Conservation (phyloP, 176 grass and related monocot genomes). For the Musa itinerans region DNA sequence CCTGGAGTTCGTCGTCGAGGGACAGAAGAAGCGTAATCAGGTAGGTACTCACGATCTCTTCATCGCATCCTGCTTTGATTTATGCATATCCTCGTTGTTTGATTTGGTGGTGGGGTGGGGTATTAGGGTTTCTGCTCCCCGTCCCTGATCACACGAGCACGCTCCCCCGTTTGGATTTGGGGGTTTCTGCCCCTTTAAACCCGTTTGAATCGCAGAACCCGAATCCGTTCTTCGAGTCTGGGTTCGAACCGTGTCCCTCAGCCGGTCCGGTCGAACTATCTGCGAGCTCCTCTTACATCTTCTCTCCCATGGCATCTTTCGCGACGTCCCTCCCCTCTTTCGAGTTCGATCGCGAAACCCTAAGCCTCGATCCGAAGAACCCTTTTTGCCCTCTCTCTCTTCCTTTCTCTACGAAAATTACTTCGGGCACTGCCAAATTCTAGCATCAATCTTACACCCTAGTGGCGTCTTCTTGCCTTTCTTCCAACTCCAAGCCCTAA, state of each 20-base stretch:
- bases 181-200: no score
- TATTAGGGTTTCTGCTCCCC: no score
- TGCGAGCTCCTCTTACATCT: conserved; percentile 8
- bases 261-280: not conserved
- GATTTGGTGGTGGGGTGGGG: no score
- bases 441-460: not conserved
- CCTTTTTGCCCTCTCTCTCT: not conserved
- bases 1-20: no score
- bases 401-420: not conserved
- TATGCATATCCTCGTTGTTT: no score
- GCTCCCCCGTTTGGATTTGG: no score
- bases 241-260: not conserved
- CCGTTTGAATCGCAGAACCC: no score
- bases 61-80: no score
- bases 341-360: conserved; percentile 3
- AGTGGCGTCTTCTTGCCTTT: not conserved
- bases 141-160: no score
- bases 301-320: not conserved
- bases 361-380: not conserved
- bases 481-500: not conserved
- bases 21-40: no score
- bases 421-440: not conserved
- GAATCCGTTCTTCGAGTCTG: no score
- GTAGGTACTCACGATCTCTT: no score
- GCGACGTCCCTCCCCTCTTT: not conserved